Evolutionary conservation across 495 filamentous ascomycete species (phyloP), one percentile per base, ranked within the genome.

Genomic region (Tricharina praecox): DNA sequence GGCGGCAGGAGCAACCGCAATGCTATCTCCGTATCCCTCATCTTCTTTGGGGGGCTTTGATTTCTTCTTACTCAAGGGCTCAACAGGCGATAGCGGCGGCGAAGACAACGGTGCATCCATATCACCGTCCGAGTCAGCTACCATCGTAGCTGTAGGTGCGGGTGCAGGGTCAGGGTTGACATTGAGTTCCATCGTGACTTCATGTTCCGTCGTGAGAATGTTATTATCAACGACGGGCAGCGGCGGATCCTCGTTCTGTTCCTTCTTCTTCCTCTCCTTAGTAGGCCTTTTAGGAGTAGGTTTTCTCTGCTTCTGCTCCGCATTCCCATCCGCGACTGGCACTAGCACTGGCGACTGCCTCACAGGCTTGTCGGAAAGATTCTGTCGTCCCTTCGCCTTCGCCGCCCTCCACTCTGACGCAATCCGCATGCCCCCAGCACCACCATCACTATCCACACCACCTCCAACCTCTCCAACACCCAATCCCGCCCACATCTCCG

Each of bases 331-430:
- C n/a, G n/a, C n/a, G n/a, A n/a, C n/a, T n/a, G n/a, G n/a, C n/a
- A n/a, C n/a, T n/a, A n/a, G n/a, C n/a, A n/a, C n/a, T n/a, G n/a
- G n/a, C n/a, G n/a, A n/a, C n/a, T 32, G 34, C 34, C 15, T 4
- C 13, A 19, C 21, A 24, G 40, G 40, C 23, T 43, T 46, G 39
- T 43, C 39, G 7, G 39, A 43, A 28, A 43, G 39, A 43, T 43
- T 43, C 24, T 23, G 20, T 24, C 10, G 3, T 19, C 39, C 39
- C 20, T 46, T 46, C n/a, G 15, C 43, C 15, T 34, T 46, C 19
- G 43, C 43, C 10, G 43, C 43, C 23, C 43, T 33, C 43, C 43
- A 46, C 21, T 46, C 43, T 13, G 25, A 33, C 2, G 43, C 43
- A 19, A 46, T 35, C 2, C 28, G 40, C 11, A 25, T 25, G 10